Base-by-base conservation (phyloP, 768 basidiomycete genomes). In the Tephrocybe sp. region DNA sequence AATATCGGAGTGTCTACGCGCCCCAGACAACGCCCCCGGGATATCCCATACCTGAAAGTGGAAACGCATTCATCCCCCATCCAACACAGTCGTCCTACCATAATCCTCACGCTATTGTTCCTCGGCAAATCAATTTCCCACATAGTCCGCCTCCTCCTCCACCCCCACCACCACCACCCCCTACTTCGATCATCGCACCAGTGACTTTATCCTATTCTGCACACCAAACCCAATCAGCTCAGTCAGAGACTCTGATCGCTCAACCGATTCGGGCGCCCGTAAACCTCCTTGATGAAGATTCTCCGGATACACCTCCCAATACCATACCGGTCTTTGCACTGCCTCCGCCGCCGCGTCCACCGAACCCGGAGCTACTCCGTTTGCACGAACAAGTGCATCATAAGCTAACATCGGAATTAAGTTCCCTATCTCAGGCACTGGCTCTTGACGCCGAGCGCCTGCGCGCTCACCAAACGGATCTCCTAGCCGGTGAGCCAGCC, bases 401-500 rank as follows among this genome's bases (percentile, higher is more conserved):
- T 34, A 91, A 88, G 64, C 65, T 99, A 38, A 70, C 77, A 39
- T 77, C 84, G 47, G 85, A 92, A 63, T 74, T 93, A 45, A 77
- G 80, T 44, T 83, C 88, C n/a, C 71, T 94, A 23, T 71, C 84
- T 10, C 75, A 85, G 59, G 78, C 81, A 41, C 70, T 89, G 62
- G 68, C 75, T 47, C 68, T 81, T 52, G 87, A 91, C 65, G 75
- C 83, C 45, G 86, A 91, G 65, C 80, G 87, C 40, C 75, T 97
- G 49, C 84, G 87, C 37, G 83, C 88, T 38, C 84, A 94, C 57
- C 88, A 92, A 62, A 69, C 81, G 34, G 93, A 98, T 72, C 83
- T 98, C 58, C 80, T 88, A 41, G 80, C 86, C 52, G 97, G 95
- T 3, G 89, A 88, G 66, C 94, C 96, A 38, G 96, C 96, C 9